These are phyloP conservation scores for Suaeda aralocaspica DNA, from an alignment of 148 eudicot species.

Conservation along the genomic window DNA sequence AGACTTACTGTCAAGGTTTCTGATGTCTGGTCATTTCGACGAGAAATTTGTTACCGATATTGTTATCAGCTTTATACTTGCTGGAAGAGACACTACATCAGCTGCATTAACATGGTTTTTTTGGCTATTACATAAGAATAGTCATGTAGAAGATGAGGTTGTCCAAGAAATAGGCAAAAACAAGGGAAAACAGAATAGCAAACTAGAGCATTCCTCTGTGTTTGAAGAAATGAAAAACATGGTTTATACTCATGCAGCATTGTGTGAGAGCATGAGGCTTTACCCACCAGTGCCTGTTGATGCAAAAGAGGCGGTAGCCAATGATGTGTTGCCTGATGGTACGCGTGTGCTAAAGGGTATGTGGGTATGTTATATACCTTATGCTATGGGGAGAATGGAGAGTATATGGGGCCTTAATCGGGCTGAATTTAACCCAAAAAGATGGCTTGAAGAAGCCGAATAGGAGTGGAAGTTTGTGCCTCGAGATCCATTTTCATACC, in stretches of 20 bases:
- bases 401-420: constrained; percentile 40
- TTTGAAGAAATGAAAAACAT: constrained; percentile 29
- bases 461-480: constrained; percentile 30
- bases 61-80: constrained; percentile 42
- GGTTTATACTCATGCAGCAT: constrained; percentile 36
- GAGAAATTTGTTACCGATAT: constrained; percentile 42
- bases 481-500: constrained; percentile 36
- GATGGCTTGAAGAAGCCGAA: constrained; percentile 29
- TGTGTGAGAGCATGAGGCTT: constrained; percentile 48
- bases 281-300: constrained; percentile 47
- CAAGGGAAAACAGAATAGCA: neutral
- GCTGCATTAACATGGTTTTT: constrained; percentile 47
- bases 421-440: constrained; percentile 28
- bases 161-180: constrained; percentile 20
- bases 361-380: constrained; percentile 35
- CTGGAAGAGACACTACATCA: constrained; percentile 42
- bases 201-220: constrained; percentile 22
- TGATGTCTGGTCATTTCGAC: constrained; percentile 33
- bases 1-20: constrained; percentile 44
- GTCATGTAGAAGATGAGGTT: constrained; percentile 31
- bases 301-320: constrained; percentile 23
- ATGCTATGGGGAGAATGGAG: constrained; percentile 48
- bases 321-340: constrained; percentile 44
- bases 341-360: constrained; percentile 35
- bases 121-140: constrained; percentile 31